Evolutionary conservation across 441 rosid genomes (phyloP).

Genomic region (Pelargonium cotyledonis): DNA sequence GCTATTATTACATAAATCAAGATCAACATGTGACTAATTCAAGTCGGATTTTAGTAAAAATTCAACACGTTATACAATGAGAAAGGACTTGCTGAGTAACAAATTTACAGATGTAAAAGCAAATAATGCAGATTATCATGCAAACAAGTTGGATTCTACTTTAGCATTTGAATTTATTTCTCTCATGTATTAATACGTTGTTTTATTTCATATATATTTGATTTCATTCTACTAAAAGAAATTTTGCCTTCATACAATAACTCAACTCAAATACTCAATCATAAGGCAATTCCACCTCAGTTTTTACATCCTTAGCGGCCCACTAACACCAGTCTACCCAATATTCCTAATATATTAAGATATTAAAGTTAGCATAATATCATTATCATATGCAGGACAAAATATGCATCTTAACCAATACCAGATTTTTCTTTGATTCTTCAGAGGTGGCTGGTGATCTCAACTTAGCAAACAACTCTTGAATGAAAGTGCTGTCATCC

Average conservation of each 20-base stretch:
- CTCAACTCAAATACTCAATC: neutral
- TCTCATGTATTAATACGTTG: neutral
- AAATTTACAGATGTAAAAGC: neutral
- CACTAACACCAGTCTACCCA: neutral
- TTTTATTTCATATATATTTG: too few relatives aligned
- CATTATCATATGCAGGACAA: constrained; percentile 11
- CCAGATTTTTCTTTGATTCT: constrained; percentile 94
- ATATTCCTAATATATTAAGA: neutral
- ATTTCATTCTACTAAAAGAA: neutral
- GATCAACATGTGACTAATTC: too few relatives aligned
- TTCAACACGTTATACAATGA: neutral
- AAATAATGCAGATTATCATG: too few relatives aligned
- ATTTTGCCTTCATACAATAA: neutral
- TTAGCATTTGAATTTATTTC: too few relatives aligned
- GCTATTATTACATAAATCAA: too few relatives aligned
- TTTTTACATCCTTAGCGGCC: neutral
- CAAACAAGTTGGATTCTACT: too few relatives aligned
- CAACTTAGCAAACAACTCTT: constrained; percentile 86
- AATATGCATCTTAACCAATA: constrained; percentile 28
- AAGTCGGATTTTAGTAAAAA: too few relatives aligned
- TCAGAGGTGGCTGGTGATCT: constrained; percentile 56
- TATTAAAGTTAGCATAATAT: neutral
- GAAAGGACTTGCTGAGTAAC: neutral
- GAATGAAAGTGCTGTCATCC: constrained; percentile 89
- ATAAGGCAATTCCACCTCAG: neutral